Conservation (phyloP, 371 early-diverging fungal genomes). For the Mucor plumbeus region DNA sequence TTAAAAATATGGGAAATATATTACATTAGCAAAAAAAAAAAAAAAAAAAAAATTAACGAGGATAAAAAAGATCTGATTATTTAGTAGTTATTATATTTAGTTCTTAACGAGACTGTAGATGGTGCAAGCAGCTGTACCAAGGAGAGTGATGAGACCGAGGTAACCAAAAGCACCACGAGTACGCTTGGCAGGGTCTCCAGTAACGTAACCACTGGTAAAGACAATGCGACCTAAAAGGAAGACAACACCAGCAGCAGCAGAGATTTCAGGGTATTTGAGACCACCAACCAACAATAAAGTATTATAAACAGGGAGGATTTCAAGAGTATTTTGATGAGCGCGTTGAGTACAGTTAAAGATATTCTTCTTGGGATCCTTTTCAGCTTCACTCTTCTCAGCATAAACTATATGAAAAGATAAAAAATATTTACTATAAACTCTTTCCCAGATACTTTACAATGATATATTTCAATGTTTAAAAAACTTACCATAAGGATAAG, state of each 20-base stretch:
- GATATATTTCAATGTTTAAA: neutral
- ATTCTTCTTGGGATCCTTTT: conserved; percentile 61
- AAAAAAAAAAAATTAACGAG: too few relatives aligned
- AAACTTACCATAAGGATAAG: conserved; percentile 66
- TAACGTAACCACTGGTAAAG: conserved; percentile 55
- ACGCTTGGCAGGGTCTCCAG: conserved; percentile 63
- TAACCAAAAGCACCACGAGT: conserved; percentile 45
- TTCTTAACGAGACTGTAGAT: conserved; percentile 31
- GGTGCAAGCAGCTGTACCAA: conserved; percentile 40
- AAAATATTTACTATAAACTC: neutral
- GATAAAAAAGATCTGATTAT: neutral
- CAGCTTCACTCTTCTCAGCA: conserved; percentile 63
- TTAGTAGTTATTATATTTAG: conserved; percentile 4
- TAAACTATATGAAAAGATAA: conserved; percentile 42
- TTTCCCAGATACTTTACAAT: neutral
- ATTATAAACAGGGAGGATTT: conserved; percentile 39
- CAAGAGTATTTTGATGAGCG: conserved; percentile 65
- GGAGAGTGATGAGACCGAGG: conserved; percentile 49
- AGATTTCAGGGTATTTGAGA: conserved; percentile 55
- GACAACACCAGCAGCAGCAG: conserved; percentile 54
- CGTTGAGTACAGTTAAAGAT: conserved; percentile 75
- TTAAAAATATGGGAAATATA: too few relatives aligned
- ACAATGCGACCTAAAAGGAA: conserved; percentile 57
- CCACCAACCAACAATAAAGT: conserved; percentile 53
- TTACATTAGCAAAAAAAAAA: too few relatives aligned